phyloP scores from a whole-genome alignment of 2,329 filamentous ascomycete species.

The Fusarium bactridioides region DNA sequence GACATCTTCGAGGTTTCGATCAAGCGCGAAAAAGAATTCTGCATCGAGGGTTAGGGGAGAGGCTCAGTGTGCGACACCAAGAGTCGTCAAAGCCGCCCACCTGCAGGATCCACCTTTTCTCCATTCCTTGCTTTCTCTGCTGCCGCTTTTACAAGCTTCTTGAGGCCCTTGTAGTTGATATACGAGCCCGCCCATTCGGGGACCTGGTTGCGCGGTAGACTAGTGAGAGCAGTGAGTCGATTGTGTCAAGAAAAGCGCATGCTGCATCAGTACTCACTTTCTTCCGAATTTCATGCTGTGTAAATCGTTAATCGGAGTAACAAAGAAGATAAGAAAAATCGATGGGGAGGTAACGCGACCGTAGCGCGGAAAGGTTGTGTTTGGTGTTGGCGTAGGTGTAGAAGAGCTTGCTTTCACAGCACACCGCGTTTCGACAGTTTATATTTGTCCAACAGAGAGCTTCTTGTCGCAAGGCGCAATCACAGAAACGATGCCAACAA shows the following conservation, averaged over 20 bases:
- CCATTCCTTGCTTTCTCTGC: slow-evolving; percentile 71
- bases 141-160: slow-evolving; percentile 91
- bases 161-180: slow-evolving; percentile 90
- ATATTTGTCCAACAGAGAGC: slow-evolving; percentile 5
- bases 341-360: background rate
- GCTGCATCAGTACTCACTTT: slow-evolving; percentile 56
- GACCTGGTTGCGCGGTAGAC: slow-evolving; percentile 81
- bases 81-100: slow-evolving; percentile 63
- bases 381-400: background rate
- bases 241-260: background rate
- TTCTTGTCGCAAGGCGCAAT: background rate
- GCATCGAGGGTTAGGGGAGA: slow-evolving; percentile 48
- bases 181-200: slow-evolving; percentile 86
- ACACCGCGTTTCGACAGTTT: slow-evolving; percentile 19
- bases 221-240: slow-evolving; percentile 44
- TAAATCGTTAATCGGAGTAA: background rate
- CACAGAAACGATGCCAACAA: background rate
- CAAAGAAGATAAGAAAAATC: slow-evolving; percentile 9
- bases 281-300: slow-evolving; percentile 68
- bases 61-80: slow-evolving; percentile 40
- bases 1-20: slow-evolving; percentile 96
- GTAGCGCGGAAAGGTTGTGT: background rate
- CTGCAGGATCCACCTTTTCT: slow-evolving; percentile 85
- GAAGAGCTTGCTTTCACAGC: slow-evolving; percentile 1
- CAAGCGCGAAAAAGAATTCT: slow-evolving; percentile 98